These are phyloP conservation scores for Paramecium primaurelia DNA, from an alignment of 73 alveolate species.

Conservation along the genomic window DNA sequence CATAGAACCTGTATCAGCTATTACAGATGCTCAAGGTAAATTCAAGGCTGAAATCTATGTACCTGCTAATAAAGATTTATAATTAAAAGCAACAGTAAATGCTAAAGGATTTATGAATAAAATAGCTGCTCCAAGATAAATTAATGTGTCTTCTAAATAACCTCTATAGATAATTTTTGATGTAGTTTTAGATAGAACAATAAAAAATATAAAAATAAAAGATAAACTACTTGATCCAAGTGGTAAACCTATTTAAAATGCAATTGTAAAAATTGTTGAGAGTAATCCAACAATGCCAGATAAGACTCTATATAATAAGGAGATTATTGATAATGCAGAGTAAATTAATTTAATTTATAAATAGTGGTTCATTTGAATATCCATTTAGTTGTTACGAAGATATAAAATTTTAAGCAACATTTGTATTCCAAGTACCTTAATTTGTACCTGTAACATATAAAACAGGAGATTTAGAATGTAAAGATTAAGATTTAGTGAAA, in stretches of 20 bases:
- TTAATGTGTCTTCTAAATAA: background rate
- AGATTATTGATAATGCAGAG: constrained; percentile 25
- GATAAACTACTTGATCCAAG: background rate
- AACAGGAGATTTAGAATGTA: background rate
- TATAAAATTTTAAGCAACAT: background rate
- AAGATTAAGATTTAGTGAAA: background rate
- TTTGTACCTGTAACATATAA: background rate
- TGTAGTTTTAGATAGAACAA: constrained; percentile 4
- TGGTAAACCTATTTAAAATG: background rate
- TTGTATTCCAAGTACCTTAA: background rate
- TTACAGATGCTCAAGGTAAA: background rate
- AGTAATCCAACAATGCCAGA: background rate
- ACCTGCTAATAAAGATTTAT: background rate
- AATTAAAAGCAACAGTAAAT: background rate
- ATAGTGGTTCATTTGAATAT: constrained; percentile 17
- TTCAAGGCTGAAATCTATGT: background rate
- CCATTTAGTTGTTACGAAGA: background rate
- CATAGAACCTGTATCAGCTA: background rate
- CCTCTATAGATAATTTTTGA: background rate
- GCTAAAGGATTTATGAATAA: background rate
- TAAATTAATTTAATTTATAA: background rate
- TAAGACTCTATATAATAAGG: background rate
- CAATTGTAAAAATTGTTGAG: background rate
- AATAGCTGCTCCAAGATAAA: background rate
- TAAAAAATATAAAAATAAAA: background rate